Base-by-base conservation (phyloP, 2,329 filamentous ascomycete species). In the Raffaelea deltoideospora region DNA sequence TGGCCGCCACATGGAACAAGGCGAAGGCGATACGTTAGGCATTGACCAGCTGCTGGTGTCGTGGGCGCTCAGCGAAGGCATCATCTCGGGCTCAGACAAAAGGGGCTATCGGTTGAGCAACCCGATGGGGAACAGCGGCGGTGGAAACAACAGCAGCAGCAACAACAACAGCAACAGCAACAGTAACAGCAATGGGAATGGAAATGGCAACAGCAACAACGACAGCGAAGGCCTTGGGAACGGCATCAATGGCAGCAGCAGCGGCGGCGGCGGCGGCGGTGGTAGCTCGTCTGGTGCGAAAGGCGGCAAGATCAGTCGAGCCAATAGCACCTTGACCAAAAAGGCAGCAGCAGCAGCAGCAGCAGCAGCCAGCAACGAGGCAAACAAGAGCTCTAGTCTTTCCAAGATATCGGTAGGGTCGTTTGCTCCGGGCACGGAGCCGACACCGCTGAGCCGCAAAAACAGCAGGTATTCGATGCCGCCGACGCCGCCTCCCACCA, bases 1-100 rank as follows among this genome's bases (percentile, higher is more conserved):
- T 1, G 87, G 87, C 1, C 69, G 79, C 33, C 88, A 96, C 53
- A 79, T 93, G 64, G 87, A 95, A 55, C 78, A 77, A 45, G 71
- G 72, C 7, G 73, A 79, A 42, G 72, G 69, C 4, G 58, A 60
- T 19, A 54, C 60, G 19, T 58, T 79, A 15, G 69, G 66, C 1
- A 69, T 77, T 5, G 75, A 79, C 44, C 53, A 55, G 2, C 53
- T 75, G 28, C 53, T 79, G 31, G 66, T 70, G 0, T 59, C 69
- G 39, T 79, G 74, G 72, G 73, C 75, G 5, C 54, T 78, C 17
- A 68, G 73, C 1, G 72, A 79, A 47, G 63, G 62, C 7, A 78
- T 79, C 45, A 76, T 79, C 39, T 69, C 76, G 46, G 56, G 58
- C 8, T 65, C 64, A 39, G 64, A 63, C 14, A 64, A 68, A 37